Evolutionary conservation across 352 stramenopile genomes (phyloP).

Genomic region (Elongisporangium prolatum): DNA sequence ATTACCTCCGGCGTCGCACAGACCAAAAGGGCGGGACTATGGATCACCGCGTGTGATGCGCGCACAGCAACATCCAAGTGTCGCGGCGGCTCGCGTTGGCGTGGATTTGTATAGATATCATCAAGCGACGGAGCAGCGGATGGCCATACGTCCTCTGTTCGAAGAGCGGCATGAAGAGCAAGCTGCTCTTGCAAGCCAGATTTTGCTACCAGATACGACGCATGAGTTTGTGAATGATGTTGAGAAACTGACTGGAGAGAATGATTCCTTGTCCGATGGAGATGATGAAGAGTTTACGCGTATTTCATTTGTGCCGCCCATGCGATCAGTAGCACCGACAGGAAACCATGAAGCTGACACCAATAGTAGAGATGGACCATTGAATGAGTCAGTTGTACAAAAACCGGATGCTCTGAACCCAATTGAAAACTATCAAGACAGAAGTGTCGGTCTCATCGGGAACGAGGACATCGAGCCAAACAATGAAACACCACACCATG

Average conservation of each 20-base stretch:
- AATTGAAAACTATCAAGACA: background rate
- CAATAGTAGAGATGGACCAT: background rate
- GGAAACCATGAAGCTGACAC: background rate
- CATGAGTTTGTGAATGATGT: background rate
- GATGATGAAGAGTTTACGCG: slow-evolving; percentile 1
- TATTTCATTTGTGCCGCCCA: background rate
- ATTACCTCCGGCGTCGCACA: slow-evolving; percentile 1
- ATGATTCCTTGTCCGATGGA: background rate
- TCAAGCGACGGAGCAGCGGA: slow-evolving; percentile 42
- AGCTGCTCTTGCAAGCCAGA: background rate
- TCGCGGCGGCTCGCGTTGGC: slow-evolving; percentile 34
- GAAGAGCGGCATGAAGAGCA: slow-evolving; percentile 38
- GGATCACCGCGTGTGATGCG: slow-evolving; percentile 24
- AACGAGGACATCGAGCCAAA: background rate
- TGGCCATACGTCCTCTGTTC: slow-evolving; percentile 71
- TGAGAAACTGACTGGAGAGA: background rate
- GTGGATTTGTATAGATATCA: slow-evolving; percentile 64
- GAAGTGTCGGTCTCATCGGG: background rate
- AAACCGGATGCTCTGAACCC: too few species aligned
- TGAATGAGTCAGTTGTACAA: background rate
- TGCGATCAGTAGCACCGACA: background rate
- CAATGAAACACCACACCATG: background rate
- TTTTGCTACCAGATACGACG: background rate
- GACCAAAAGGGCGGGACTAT: slow-evolving; percentile 13
- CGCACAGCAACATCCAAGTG: slow-evolving; percentile 29